Evolutionary conservation across 768 basidiomycete genomes (phyloP).

Genomic region (Lentinula sp.): DNA sequence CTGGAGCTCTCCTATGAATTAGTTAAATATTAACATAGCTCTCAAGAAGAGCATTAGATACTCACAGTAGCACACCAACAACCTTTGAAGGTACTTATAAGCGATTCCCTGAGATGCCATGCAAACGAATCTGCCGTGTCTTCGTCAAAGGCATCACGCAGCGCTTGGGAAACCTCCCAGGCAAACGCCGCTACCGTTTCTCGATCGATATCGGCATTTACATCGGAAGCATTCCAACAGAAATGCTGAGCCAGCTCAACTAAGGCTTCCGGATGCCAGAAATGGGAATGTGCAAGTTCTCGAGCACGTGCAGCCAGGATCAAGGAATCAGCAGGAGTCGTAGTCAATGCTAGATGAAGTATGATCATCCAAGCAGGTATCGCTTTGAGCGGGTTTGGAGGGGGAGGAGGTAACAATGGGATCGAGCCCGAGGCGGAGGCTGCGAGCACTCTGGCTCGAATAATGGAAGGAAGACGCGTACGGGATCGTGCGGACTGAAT

Average conservation of each 20-base stretch:
- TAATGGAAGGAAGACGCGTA: neutral
- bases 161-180: slow-evolving; percentile 13
- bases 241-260: slow-evolving; percentile 22
- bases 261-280: slow-evolving; percentile 15
- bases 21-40: neutral
- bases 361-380: slow-evolving; percentile 5
- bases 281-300: neutral
- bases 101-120: slow-evolving; percentile 18
- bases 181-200: slow-evolving; percentile 16
- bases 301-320: neutral
- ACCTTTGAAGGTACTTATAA: slow-evolving; percentile 17
- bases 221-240: slow-evolving; percentile 16
- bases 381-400: neutral
- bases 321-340: neutral
- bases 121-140: slow-evolving; percentile 18
- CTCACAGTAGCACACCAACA: slow-evolving; percentile 20
- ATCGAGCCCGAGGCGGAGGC: neutral
- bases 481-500: neutral
- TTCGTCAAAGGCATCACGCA: slow-evolving; percentile 11
- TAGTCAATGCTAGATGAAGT: neutral
- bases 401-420: neutral
- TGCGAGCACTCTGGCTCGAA: neutral
- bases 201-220: neutral
- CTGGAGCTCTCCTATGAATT: slow-evolving; percentile 10
- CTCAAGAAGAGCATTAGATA: neutral